These are phyloP conservation scores for Posidonia australis DNA, from an alignment of 106 monocot species.

Conservation along the genomic window DNA sequence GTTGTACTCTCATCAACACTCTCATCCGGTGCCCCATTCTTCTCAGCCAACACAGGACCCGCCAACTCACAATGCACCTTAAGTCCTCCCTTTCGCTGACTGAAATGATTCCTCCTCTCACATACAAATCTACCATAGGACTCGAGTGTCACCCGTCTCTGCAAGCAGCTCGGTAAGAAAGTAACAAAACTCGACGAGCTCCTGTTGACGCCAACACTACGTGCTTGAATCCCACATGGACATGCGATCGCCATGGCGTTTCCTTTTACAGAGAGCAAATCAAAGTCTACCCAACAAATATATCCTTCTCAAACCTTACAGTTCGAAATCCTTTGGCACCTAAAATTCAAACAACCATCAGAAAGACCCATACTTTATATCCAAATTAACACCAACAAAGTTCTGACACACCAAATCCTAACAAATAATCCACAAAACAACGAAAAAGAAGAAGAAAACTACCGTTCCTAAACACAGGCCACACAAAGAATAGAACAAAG, in stretches of 20 bases:
- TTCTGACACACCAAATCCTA: no score
- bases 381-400: no score
- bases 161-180: conserved; percentile 2
- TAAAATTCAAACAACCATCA: no score
- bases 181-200: conserved; percentile 7
- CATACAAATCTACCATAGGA: conserved; percentile 3
- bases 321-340: no score
- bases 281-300: no score
- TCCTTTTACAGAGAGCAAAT: no score
- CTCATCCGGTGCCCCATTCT: conserved; percentile 13
- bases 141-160: neutral
- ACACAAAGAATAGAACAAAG: no score
- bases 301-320: no score
- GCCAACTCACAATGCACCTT: conserved; percentile 24
- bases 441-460: no score
- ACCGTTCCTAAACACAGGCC: no score
- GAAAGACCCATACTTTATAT: no score
- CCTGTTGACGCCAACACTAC: neutral
- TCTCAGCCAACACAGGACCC: conserved; percentile 7
- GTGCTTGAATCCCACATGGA: conserved; percentile 10
- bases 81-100: conserved; percentile 13
- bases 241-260: conserved; percentile 16
- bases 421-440: no score
- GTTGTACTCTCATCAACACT: conserved; percentile 2
- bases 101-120: neutral